Evolutionary conservation across 2,329 filamentous ascomycete genomes (phyloP), one percentile per base, ranked within the genome.

Genomic region (Cercospora sesami): DNA sequence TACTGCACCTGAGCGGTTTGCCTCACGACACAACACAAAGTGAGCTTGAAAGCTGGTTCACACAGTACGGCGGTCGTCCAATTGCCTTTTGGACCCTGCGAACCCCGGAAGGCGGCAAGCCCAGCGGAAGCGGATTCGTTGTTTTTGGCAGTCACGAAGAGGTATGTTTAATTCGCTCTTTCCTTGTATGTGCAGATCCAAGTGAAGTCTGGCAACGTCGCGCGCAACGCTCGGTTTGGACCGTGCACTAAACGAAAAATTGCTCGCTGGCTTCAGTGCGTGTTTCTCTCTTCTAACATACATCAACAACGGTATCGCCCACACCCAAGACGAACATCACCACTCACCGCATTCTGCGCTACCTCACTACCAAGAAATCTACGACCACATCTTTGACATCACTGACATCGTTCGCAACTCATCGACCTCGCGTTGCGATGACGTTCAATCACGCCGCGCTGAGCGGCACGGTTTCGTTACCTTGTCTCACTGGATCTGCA

Each of bases 111-210:
- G 95, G 98, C 83, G 95, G 98, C 83, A 99, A 99, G 85, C 95
- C 95, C n/a, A 99, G 95, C 9, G 95, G 95, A 53, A 96, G 94
- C 64, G 95, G 95, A 64, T 99, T 99, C 81, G 95, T 95, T 60
- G 94, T 99, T 66, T 99, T 99, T 79, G 98, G 95, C 71, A 98
- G 94, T 58, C 95, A 99, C 78, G 95, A 99, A 85, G 95, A 99
- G 90, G 94, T 97, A 84, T 83, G 89, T 85, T 67, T 66, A 45
- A n/a, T 28, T 48, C 61, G 31, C 55, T 51, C 62, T 30, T 53
- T 63, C n/a, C 26, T 51, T 45, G 26, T 58, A 48, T 45, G 63
- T 63, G 51, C 63, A 26, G 23, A 39, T 60, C 53, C 59, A 68
- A 63, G 67, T 66, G 67, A 68, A 62, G 62, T 58, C 33, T 45